Evolutionary conservation across 2,329 filamentous ascomycete genomes (phyloP).

Genomic region (Juglanconis juglandina): DNA sequence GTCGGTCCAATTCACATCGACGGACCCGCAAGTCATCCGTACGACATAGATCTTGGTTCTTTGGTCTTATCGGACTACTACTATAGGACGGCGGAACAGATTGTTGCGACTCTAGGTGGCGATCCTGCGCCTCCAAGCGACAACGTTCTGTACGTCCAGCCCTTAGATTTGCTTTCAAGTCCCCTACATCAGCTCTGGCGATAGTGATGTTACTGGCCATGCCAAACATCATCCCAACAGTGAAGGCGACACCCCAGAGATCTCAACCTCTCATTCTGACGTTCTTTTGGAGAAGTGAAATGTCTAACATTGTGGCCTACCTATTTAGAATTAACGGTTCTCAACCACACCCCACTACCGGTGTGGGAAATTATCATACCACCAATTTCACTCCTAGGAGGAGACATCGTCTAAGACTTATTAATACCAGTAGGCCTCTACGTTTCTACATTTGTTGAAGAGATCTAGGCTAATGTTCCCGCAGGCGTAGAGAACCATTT

Average conservation of each 20-base stretch:
- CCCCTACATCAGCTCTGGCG: background rate
- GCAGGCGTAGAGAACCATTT: slow-evolving; percentile 17
- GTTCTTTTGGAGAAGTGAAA: background rate
- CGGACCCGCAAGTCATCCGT: slow-evolving; percentile 43
- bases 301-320: background rate
- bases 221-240: background rate
- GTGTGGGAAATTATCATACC: slow-evolving; percentile 29
- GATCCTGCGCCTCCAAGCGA: slow-evolving; percentile 30
- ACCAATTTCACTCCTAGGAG: slow-evolving; percentile 40
- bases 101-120: slow-evolving; percentile 20
- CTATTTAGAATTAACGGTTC: slow-evolving; percentile 35
- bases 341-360: slow-evolving; percentile 28
- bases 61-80: slow-evolving; percentile 52
- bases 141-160: slow-evolving; percentile 32
- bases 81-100: slow-evolving; percentile 30
- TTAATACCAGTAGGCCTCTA: slow-evolving; percentile 37
- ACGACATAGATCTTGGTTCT: slow-evolving; percentile 49
- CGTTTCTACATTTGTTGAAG: background rate
- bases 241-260: too few species aligned
- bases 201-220: too few species aligned
- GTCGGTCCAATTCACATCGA: slow-evolving; percentile 46
- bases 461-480: background rate
- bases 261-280: too few species aligned
- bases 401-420: slow-evolving; percentile 47
- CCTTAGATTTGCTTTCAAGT: background rate